phyloP scores from a whole-genome alignment of 2,329 filamentous ascomycete genomes.

The Ceratocystis colombiana region DNA sequence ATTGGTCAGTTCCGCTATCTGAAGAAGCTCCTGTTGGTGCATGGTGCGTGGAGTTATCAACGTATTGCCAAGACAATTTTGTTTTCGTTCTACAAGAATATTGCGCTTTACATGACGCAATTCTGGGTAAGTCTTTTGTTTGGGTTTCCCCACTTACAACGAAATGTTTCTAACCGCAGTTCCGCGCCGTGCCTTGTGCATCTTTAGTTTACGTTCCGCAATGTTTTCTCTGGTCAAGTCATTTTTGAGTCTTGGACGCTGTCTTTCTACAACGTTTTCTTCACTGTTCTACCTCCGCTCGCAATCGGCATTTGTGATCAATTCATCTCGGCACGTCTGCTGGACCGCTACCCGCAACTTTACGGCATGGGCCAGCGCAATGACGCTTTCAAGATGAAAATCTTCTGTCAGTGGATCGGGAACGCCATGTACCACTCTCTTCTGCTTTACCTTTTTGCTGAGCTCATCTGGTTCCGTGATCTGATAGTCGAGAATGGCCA shows the following conservation, averaged over 20 bases:
- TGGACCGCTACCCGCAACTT: constrained; percentile 92
- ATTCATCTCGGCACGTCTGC: constrained; percentile 83
- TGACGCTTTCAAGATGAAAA: constrained; percentile 83
- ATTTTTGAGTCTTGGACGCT: constrained; percentile 99
- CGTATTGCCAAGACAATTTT: constrained; percentile 93
- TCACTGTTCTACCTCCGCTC: constrained; percentile 85
- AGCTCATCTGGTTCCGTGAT: constrained; percentile 74
- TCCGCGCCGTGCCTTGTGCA: neutral
- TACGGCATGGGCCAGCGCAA: constrained; percentile 91
- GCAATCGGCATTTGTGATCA: constrained; percentile 96
- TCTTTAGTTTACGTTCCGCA: constrained; percentile 83
- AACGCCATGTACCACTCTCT: constrained; percentile 96
- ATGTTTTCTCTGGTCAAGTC: constrained; percentile 92
- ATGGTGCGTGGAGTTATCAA: constrained; percentile 96
- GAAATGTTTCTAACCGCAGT: neutral
- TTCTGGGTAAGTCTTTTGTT: constrained; percentile 65
- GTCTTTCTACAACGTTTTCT: constrained; percentile 99
- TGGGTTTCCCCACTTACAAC: no score
- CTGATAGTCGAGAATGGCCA: constrained; percentile 68
- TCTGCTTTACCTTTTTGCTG: constrained; percentile 75
- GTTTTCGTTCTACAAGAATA: constrained; percentile 99
- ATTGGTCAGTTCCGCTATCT: constrained; percentile 95
- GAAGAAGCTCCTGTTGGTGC: constrained; percentile 84
- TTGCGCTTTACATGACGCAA: constrained; percentile 95
- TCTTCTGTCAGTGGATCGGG: constrained; percentile 83